Percentiles rank a stretch among this genome's conserved stretches.
Evolutionary conservation across 495 filamentous ascomycete species (phyloP).

Genomic region (Pseudoneurospora amorphoporcata): DNA sequence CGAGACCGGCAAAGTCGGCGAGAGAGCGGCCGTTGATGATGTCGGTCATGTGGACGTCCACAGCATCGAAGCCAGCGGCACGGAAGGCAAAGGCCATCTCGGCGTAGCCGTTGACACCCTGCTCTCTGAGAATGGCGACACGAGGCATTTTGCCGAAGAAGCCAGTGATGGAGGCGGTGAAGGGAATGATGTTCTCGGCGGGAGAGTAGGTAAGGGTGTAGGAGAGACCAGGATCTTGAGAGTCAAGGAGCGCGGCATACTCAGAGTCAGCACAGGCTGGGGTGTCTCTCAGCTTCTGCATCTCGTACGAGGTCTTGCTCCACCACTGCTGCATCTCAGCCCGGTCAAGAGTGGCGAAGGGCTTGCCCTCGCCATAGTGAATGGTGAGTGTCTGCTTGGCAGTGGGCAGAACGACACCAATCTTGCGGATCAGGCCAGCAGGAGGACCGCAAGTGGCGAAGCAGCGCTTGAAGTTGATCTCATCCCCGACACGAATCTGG

Average conservation of each 20-base stretch:
- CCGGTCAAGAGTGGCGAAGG: constrained; percentile 60
- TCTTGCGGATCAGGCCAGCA: constrained; percentile 64
- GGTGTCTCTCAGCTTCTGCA: constrained; percentile 88
- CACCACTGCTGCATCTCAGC: constrained; percentile 77
- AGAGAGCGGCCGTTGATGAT: constrained; percentile 72
- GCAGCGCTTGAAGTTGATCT: constrained; percentile 74
- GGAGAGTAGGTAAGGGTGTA: constrained; percentile 81
- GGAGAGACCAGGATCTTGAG: constrained; percentile 69
- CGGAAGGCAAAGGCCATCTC: constrained; percentile 97
- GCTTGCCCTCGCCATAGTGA: constrained; percentile 46
- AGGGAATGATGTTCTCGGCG: constrained; percentile 59
- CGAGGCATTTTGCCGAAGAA: constrained; percentile 64
- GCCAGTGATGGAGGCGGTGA: constrained; percentile 58
- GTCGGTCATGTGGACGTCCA: constrained; percentile 97
- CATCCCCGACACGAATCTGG: constrained; percentile 77
- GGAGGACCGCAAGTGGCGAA: constrained; percentile 91
- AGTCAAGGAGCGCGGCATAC: constrained; percentile 64
- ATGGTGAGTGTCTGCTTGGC: constrained; percentile 74
- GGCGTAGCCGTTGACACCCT: constrained; percentile 88
- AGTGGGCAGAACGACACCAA: constrained; percentile 58
- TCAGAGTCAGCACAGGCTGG: constrained; percentile 80
- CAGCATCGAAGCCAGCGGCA: constrained; percentile 76
- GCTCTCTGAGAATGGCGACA: constrained; percentile 89
- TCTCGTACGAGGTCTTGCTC: constrained; percentile 77
- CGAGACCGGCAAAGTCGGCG: constrained; percentile 72